Conservation (phyloP, 1,139 yeast species). For the Yamadazyma epiphylla region DNA sequence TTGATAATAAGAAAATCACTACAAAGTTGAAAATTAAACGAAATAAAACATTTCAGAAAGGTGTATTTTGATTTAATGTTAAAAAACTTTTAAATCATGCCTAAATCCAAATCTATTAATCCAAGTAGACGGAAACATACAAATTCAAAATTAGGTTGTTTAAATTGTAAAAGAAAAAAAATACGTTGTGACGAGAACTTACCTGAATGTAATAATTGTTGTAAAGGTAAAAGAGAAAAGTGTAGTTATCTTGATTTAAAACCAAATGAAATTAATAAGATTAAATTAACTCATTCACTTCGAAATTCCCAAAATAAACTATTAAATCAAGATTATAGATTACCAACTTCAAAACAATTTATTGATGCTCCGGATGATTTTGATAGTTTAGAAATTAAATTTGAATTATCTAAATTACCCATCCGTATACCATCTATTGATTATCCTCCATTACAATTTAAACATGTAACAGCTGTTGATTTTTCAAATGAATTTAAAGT, state of each 20-base stretch:
- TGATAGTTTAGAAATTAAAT: constrained; percentile 20
- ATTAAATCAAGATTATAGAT: constrained; percentile 22
- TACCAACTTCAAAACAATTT: constrained; percentile 21
- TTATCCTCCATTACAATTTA: constrained; percentile 25
- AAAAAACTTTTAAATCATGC: background rate
- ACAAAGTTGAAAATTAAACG: too few relatives aligned
- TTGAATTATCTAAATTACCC: constrained; percentile 22
- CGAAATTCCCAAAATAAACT: constrained; percentile 27
- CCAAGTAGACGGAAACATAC: constrained; percentile 33
- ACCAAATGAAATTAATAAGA: constrained; percentile 21
- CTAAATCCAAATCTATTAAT: background rate
- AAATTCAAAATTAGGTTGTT: constrained; percentile 42
- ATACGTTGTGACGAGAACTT: constrained; percentile 45
- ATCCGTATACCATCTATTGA: constrained; percentile 18
- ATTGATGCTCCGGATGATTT: constrained; percentile 1
- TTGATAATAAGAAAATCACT: too few relatives aligned
- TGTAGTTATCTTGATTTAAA: constrained; percentile 32
- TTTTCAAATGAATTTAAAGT: constrained; percentile 16
- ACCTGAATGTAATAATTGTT: constrained; percentile 41
- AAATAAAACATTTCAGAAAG: too few relatives aligned
- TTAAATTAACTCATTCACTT: constrained; percentile 25
- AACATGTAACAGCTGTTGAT: constrained; percentile 16
- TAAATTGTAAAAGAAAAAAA: constrained; percentile 40
- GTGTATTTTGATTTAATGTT: constrained; percentile 1
- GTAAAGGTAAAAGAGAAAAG: constrained; percentile 23